A percentile compares a stretch with the other conserved stretches of the same genome.
phyloP scores from a whole-genome alignment of 768 basidiomycete species.

The Sporobolomyces pararoseus region DNA sequence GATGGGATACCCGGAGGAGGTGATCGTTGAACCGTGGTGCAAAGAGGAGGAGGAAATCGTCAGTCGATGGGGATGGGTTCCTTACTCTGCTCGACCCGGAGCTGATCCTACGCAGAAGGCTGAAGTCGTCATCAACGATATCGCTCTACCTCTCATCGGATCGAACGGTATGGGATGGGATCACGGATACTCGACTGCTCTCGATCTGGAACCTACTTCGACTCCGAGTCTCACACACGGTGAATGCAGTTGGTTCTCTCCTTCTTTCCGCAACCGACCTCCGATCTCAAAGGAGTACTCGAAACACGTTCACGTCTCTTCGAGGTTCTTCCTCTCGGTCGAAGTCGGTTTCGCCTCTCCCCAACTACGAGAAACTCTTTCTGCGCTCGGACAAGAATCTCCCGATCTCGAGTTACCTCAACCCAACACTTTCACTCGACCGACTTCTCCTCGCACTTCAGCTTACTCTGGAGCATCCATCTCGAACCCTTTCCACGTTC shows the following conservation, averaged over 20 bases:
- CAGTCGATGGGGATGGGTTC: conserved; percentile 44
- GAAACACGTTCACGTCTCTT: conserved; percentile 43
- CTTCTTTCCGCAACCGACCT: conserved; percentile 40
- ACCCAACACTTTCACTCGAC: conserved; percentile 41
- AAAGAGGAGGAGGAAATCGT: conserved; percentile 46
- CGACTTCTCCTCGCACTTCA: conserved; percentile 31
- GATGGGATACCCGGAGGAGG: conserved; percentile 44
- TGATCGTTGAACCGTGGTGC: conserved; percentile 44
- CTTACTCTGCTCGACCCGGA: conserved; percentile 42
- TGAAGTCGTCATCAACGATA: conserved; percentile 44
- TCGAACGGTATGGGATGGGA: conserved; percentile 37
- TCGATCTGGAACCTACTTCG: conserved; percentile 44
- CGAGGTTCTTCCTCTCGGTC: conserved; percentile 45
- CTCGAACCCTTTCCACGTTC: conserved; percentile 43
- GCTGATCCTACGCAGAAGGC: conserved; percentile 42
- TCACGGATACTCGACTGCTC: conserved; percentile 43
- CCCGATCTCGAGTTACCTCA: conserved; percentile 41
- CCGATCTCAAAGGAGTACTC: conserved; percentile 41
- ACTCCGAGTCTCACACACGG: conserved; percentile 40
- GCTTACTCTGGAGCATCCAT: conserved; percentile 28
- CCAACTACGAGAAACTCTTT: conserved; percentile 33
- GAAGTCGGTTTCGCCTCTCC: conserved; percentile 45
- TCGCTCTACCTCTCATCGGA: conserved; percentile 39
- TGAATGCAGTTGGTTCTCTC: conserved; percentile 46
- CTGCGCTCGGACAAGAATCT: conserved; percentile 18